A percentile compares a stretch with the other conserved stretches of the same genome.
These are phyloP conservation scores for Colletotrichum sp. DNA, from an alignment of 2,329 filamentous ascomycete species.

Conservation along the genomic window DNA sequence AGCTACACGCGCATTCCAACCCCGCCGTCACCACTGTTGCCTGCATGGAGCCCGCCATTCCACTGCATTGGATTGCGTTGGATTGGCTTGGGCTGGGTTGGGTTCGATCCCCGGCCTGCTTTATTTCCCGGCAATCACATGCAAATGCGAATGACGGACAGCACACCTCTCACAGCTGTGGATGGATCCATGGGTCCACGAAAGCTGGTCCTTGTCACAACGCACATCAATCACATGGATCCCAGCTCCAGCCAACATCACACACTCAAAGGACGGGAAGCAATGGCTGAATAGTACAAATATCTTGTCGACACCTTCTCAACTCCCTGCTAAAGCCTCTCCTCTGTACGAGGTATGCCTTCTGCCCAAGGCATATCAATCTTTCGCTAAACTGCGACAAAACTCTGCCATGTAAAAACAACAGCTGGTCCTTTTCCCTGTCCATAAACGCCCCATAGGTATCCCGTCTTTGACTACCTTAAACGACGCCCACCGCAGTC, in stretches of 20 bases:
- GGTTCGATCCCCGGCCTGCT: not conserved
- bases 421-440: not conserved
- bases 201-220: not conserved
- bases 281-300: not conserved
- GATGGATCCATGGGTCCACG: not conserved
- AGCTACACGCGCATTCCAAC: not conserved
- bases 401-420: not conserved
- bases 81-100: not conserved
- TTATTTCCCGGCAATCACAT: conserved; percentile 10
- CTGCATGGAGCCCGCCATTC: not conserved
- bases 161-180: not conserved
- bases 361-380: not conserved
- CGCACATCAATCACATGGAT: not conserved
- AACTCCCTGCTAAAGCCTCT: not conserved
- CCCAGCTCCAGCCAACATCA: not conserved
- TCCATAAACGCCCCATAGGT: not conserved
- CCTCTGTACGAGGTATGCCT: not conserved
- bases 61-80: not conserved
- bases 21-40: not conserved
- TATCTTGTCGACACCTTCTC: not conserved
- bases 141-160: conserved; percentile 1
- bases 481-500: not conserved
- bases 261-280: not conserved
- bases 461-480: not conserved
- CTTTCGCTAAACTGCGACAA: not conserved